Evolutionary conservation across 1,139 yeast species (phyloP).

Genomic region (Magnusiomyces sp.): DNA sequence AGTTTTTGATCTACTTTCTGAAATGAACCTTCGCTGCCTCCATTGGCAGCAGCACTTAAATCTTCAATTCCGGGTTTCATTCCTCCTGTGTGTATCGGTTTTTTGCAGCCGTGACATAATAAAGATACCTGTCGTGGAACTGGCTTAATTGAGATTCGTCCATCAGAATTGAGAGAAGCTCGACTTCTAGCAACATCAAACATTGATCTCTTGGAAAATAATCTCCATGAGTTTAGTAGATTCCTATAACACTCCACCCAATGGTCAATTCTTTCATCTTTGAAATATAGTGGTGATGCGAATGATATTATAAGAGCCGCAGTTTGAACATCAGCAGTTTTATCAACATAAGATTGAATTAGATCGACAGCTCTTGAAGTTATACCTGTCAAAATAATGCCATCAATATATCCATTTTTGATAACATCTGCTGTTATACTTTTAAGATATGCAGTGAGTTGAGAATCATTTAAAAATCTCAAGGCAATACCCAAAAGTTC

Average conservation of each 20-base stretch:
- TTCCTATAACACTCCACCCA: conserved; percentile 67
- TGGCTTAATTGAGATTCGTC: conserved; percentile 41
- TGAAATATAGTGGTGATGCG: conserved; percentile 76
- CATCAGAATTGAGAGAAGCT: conserved; percentile 47
- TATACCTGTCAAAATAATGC: conserved; percentile 80
- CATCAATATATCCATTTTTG: conserved; percentile 77
- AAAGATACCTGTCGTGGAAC: conserved; percentile 69
- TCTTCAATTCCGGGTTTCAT: not conserved
- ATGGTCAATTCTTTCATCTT: conserved; percentile 56
- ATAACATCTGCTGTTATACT: conserved; percentile 67
- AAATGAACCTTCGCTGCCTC: too few relatives aligned
- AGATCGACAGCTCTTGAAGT: conserved; percentile 73
- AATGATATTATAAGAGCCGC: conserved; percentile 74
- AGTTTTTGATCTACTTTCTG: too few relatives aligned
- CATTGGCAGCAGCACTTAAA: conserved; percentile 7
- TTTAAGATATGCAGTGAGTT: conserved; percentile 45
- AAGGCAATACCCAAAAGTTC: conserved; percentile 89
- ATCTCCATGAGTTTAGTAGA: conserved; percentile 77
- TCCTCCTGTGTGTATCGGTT: conserved; percentile 21
- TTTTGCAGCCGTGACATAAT: conserved; percentile 76
- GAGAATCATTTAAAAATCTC: conserved; percentile 72
- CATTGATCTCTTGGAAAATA: conserved; percentile 68
- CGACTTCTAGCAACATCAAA: conserved; percentile 75
- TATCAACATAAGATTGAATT: conserved; percentile 77
- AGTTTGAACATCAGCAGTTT: conserved; percentile 88